Evolutionary conservation across 2,329 filamentous ascomycete genomes (phyloP), one percentile per base, ranked within the genome.

Genomic region (Nakataea oryzae): DNA sequence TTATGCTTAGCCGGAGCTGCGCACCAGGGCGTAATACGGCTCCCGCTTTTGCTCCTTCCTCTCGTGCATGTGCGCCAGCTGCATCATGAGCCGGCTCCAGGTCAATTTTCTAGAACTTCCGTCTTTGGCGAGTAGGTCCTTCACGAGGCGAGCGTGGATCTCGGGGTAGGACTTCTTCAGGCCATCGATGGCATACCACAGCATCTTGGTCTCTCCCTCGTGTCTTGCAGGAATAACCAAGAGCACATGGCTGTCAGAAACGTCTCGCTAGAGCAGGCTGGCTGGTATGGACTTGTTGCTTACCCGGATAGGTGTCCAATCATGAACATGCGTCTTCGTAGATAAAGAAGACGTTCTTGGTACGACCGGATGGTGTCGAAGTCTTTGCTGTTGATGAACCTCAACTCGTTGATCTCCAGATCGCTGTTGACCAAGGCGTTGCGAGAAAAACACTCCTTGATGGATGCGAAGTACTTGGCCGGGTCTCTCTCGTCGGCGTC

Each of bases 1-100:
- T 9, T 8, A 17, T n/a, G 1, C 41, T n/a, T 50, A 50, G 41
- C 4, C 41, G 24, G 41, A 50, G 24, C 54, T 27, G 54, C 26
- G 54, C 54, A 56, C 24, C 27, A 58, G 56, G 8, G 56, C 56
- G 29, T 58, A 58, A 12, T 29, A 27, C 4, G 56, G 26, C 27
- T 29, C 27, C 13, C 26, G 56, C 3, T 29, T 29, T 14, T n/a
- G 30, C 27, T 29, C 29, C 56, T 58, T 29, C 17, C 21, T 27
- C 17, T 47, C 54, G 55, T 61, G 24, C 26, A 61, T 54, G 54
- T 57, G 55, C n/a, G 60, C 60, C 17, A 57, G 60, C 54, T 61
- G 60, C 14, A 11, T 28, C 60, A 61, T 61, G 29, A 61, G 54
- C 32, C 60, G 54, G 28, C 30, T 27, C 60, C 60, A 61, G 30